Base-by-base conservation (phyloP, 768 basidiomycete genomes). In the Leucocoprinus leucothites region DNA sequence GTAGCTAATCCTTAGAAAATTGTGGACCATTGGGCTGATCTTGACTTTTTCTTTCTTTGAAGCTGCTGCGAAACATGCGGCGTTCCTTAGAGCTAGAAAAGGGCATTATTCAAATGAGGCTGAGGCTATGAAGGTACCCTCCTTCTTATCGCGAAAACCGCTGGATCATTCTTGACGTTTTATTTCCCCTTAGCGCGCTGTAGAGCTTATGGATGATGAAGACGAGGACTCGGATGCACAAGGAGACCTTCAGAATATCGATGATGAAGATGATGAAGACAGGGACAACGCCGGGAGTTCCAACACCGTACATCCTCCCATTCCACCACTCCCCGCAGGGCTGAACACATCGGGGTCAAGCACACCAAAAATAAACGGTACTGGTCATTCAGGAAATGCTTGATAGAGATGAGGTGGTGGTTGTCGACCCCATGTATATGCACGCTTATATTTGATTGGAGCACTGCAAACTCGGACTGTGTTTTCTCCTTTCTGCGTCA, bases 91-190 rank as follows among this genome's bases (percentile, higher is more conserved):
- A 60, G 91, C 90, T 21, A 80, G 91, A 21, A 89, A 87, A 51
- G 77, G 89, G 53, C 92, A 94, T 64, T 94, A 94, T 62, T 92
- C 91, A 4, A 93, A 94, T 48, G 92, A 94, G 66, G 92, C 89
- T 1, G 89, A 93, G 66, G 92, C 91, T 16, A 93, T 94, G 92
- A 93, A 93, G 84, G 91, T 87, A 69, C 26, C n/a, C n/a, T 35
- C 31, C 28, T 21, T 43, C 41, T 18, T 47, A 43, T 52, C 40
- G n/a, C 13, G 42, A 18, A 36, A 2, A 36, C 47, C 11, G 44
- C 9, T 16, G 44, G 44, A 47, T 28, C 43, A 48, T 60, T 51
- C 13, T 57, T 34, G 56, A 22, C 53, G 7, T 48, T 36, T 46
- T 42, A 11, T 35, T 34, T 34, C 18, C 59, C 6, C 59, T 44